Evolutionary conservation across 2,329 filamentous ascomycete species (phyloP), one percentile per base, ranked within the genome.

Genomic region (Alternaria incomplexa): DNA sequence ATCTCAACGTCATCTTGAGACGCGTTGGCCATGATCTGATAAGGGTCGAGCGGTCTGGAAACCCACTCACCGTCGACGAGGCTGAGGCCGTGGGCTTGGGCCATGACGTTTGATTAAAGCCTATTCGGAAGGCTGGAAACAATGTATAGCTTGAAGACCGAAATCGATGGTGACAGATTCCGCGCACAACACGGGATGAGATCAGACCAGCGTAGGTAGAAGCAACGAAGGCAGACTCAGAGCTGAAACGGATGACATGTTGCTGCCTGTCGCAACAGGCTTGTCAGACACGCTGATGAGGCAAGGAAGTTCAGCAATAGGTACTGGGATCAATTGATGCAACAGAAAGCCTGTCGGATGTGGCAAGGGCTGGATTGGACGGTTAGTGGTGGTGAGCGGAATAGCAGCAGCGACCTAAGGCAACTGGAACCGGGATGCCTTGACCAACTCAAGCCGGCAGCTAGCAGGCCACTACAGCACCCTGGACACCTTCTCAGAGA

Each of bases 1-100:
- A 69, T 71, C 13, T 70, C 67, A n/a, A 63, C 64, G 50, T 77
- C 72, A 59, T 70, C 46, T 56, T 76, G 66, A 45, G 67, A 70
- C 60, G 53, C 67, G 77, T 68, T 78, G 66, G 64, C 77, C 66
- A 85, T 78, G 45, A 84, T 76, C 28, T 81, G 75, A 63, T 83
- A 80, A 56, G 82, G 71, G 69, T 83, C 79, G 60, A 71, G 67
- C 22, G 73, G 70, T 58, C 73, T 71, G 17, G 76, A 77, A 17
- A 79, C 76, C 74, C 74, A 78, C 50, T 79, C 75, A 57, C 75
- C 74, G 59, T 78, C 63, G 43, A 75, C 64, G 25, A 76, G 70
- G 28, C 72, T 68, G 40, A 69, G 63, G 45, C 67, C 64, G 56
- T 75, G 76, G 25, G 77, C 63, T 60, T 75, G 71, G 10, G 73